phyloP scores from a whole-genome alignment of 768 basidiomycete species.

The Clavulina sp. region DNA sequence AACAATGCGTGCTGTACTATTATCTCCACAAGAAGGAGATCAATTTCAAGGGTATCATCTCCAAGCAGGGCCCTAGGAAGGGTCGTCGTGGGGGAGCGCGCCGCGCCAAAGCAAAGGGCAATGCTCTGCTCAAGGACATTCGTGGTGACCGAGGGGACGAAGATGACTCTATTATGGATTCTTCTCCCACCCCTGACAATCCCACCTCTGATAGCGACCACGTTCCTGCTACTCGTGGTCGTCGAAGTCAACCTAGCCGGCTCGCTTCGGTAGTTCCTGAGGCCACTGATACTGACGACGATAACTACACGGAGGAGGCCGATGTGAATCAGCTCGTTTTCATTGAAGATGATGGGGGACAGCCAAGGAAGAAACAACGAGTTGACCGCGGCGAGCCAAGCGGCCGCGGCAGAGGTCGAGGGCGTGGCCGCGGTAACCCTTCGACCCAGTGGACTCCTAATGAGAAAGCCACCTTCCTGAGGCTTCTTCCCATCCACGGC shows the following conservation, averaged over 20 bases:
- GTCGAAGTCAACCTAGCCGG: too few species aligned
- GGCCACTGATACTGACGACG: background rate
- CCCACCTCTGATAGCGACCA: background rate
- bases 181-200: background rate
- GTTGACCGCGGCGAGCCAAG: background rate
- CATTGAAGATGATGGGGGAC: background rate
- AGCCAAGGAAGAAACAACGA: background rate
- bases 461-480: background rate
- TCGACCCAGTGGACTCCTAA: background rate
- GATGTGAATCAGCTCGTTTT: background rate
- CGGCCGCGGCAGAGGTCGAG: background rate
- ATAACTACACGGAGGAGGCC: background rate
- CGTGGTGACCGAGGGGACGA: conserved; percentile 3
- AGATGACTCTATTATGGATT: conserved; percentile 7
- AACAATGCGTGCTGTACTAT: conserved; percentile 85
- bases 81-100: conserved; percentile 36
- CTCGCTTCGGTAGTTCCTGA: background rate
- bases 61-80: conserved; percentile 47
- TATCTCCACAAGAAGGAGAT: conserved; percentile 89
- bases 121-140: conserved; percentile 67
- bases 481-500: background rate
- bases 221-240: background rate
- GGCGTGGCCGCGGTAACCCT: background rate
- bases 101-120: conserved; percentile 57
- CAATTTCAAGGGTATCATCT: conserved; percentile 64